Evolutionary conservation across 1,284 basidiomycete species (phyloP).

Genomic region (Wolfiporia cocos): DNA sequence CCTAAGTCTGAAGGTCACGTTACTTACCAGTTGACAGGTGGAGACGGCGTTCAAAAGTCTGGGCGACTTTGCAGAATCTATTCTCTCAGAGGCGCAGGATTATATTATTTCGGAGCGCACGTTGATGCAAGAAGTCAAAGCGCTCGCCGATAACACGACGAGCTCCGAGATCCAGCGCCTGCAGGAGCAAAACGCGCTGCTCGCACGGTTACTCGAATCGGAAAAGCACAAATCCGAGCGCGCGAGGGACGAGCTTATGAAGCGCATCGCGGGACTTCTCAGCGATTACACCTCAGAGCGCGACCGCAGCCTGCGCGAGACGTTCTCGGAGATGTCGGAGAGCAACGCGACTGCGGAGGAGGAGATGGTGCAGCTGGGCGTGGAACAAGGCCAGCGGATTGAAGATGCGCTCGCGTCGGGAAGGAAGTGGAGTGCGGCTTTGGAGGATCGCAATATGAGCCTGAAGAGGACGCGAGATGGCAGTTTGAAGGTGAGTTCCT

Average conservation of each 20-base stretch:
- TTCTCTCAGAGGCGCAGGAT: conserved; percentile 52
- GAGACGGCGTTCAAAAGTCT: conserved; percentile 48
- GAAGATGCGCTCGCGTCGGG: conserved; percentile 35
- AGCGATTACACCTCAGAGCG: conserved; percentile 65
- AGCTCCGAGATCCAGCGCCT: conserved; percentile 61
- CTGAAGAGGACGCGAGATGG: conserved; percentile 51
- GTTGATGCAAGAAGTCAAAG: conserved; percentile 43
- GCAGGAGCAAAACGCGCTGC: conserved; percentile 65
- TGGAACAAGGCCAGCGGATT: conserved; percentile 42
- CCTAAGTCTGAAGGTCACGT: not conserved
- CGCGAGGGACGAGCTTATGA: conserved; percentile 67
- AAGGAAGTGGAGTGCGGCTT: conserved; percentile 31
- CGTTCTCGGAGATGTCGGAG: conserved; percentile 47
- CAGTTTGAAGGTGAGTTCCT: conserved; percentile 46
- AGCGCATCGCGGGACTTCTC: conserved; percentile 66
- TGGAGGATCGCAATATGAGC: conserved; percentile 47
- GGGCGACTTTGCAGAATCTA: conserved; percentile 50
- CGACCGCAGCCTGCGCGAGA: conserved; percentile 61
- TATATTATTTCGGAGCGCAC: conserved; percentile 54
- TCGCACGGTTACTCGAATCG: conserved; percentile 56
- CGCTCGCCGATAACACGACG: conserved; percentile 44
- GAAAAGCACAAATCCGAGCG: conserved; percentile 63
- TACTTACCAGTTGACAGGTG: conserved; percentile 27
- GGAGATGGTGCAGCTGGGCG: conserved; percentile 39
- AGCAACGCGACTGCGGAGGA: conserved; percentile 53